Percentiles rank a stretch among this genome's conserved stretches.
These are phyloP conservation scores for Vitis hybrid DNA, from an alignment of 177 flowering plant species.

Conservation along the genomic window DNA sequence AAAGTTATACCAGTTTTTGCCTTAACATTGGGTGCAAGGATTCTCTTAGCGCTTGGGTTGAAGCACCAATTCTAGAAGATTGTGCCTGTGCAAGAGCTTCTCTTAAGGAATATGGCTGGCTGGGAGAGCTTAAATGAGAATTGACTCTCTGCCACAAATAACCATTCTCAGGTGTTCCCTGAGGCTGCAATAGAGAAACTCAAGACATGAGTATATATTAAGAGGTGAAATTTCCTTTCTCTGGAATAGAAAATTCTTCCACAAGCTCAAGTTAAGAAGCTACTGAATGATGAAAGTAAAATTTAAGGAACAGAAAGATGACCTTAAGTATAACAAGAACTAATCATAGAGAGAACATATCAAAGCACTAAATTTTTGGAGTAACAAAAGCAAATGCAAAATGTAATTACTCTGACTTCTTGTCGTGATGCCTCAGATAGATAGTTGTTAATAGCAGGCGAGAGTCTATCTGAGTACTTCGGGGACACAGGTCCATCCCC, in stretches of 20 bases:
- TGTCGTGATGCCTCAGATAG: conserved; percentile 95
- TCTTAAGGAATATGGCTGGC: conserved; percentile 96
- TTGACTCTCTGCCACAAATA: conserved; percentile 91
- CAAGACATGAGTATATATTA: not conserved
- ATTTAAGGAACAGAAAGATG: not conserved
- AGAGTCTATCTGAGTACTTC: conserved; percentile 91
- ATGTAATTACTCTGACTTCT: conserved; percentile 75
- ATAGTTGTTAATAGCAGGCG: conserved; percentile 92
- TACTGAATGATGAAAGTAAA: not conserved
- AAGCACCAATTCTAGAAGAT: conserved; percentile 96
- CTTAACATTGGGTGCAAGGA: conserved; percentile 94
- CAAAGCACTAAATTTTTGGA: not conserved
- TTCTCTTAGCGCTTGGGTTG: conserved; percentile 94
- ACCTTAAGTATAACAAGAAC: not conserved
- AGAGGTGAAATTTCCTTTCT: not conserved
- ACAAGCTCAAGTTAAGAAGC: not conserved
- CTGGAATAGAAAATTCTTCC: not conserved
- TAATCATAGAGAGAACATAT: not conserved
- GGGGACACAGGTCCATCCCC: conserved; percentile 80
- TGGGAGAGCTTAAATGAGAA: conserved; percentile 96
- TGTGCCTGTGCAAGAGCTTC: conserved; percentile 99
- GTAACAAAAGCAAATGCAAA: not conserved
- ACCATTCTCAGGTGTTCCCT: conserved; percentile 90
- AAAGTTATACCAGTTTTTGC: conserved; percentile 76
- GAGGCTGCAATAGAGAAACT: conserved; percentile 55